phyloP scores from a whole-genome alignment of 1,139 yeast genomes.

The Saccharomyces hybrid region DNA sequence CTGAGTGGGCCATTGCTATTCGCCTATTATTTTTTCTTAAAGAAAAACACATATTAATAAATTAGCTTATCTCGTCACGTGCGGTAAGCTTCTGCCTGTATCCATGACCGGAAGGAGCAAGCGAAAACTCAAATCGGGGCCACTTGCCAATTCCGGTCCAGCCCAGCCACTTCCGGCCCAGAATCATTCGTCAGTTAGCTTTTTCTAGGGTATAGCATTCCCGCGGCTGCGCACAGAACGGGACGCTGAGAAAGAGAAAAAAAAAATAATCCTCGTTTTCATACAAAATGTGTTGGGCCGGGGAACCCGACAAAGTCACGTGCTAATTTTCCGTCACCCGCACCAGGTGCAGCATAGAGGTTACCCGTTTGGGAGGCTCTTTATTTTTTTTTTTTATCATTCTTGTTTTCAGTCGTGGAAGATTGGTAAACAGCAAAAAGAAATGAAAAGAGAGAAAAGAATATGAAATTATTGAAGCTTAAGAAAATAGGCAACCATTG shows the following conservation, averaged over 20 bases:
- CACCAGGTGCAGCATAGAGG: neutral
- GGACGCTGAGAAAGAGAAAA: neutral
- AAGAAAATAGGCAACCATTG: neutral
- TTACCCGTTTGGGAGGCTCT: neutral
- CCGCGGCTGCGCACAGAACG: neutral
- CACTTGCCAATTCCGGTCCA: neutral
- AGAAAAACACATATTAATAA: neutral
- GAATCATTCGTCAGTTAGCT: neutral
- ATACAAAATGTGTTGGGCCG: neutral
- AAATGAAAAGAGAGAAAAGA: neutral
- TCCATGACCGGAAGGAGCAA: neutral
- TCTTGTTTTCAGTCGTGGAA: neutral
- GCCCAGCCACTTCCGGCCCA: neutral
- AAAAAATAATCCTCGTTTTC: neutral
- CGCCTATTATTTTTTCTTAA: no score
- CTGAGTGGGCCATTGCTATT: neutral
- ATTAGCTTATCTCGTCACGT: neutral
- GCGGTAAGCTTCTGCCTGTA: neutral
- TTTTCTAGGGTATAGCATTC: neutral
- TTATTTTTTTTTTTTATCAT: neutral
- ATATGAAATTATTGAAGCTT: neutral
- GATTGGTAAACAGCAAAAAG: neutral
- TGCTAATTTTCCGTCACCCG: neutral
- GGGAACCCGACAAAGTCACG: neutral
- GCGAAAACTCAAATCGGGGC: neutral